Conservation (phyloP, 495 filamentous ascomycete genomes). For the Penicillium subrubescens region DNA sequence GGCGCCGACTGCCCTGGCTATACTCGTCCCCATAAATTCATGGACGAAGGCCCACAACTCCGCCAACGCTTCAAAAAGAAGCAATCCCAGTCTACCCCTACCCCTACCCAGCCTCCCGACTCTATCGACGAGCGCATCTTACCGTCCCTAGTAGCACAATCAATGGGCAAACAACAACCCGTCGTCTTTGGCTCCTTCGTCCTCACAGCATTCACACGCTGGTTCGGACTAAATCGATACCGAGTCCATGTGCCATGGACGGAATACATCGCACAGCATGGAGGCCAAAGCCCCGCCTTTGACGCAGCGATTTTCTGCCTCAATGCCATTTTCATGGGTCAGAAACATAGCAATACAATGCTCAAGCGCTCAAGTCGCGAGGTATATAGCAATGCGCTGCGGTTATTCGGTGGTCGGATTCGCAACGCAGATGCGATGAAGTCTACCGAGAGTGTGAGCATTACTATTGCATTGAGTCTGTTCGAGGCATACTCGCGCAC, state of each 20-base stretch:
- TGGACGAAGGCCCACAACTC: constrained; percentile 27
- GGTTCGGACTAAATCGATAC: constrained; percentile 27
- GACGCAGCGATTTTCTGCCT: constrained; percentile 26
- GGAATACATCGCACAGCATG: constrained; percentile 21
- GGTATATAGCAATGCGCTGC: constrained; percentile 37
- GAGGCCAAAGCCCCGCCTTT: constrained; percentile 25
- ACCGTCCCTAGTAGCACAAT: constrained; percentile 23
- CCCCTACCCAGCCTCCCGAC: not conserved
- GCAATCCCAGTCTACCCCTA: not conserved
- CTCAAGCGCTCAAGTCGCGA: constrained; percentile 27
- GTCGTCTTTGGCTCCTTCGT: constrained; percentile 30
- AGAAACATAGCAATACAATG: constrained; percentile 13
- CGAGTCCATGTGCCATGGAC: constrained; percentile 31
- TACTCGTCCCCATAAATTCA: constrained; percentile 23
- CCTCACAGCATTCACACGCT: constrained; percentile 26
- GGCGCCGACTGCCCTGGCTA: constrained; percentile 36
- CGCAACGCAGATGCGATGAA: constrained; percentile 20
- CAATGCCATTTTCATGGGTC: constrained; percentile 24
- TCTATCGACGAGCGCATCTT: constrained; percentile 28
- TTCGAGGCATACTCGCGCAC: constrained; percentile 37
- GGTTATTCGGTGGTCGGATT: constrained; percentile 30
- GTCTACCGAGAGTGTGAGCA: constrained; percentile 30
- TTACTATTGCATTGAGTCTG: constrained; percentile 31
- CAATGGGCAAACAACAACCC: constrained; percentile 26
- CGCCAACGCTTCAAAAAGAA: constrained; percentile 22